Evolutionary conservation across 2,329 filamentous ascomycete species (phyloP), one percentile per base, ranked within the genome.

Genomic region (Colletotrichum australisinense): DNA sequence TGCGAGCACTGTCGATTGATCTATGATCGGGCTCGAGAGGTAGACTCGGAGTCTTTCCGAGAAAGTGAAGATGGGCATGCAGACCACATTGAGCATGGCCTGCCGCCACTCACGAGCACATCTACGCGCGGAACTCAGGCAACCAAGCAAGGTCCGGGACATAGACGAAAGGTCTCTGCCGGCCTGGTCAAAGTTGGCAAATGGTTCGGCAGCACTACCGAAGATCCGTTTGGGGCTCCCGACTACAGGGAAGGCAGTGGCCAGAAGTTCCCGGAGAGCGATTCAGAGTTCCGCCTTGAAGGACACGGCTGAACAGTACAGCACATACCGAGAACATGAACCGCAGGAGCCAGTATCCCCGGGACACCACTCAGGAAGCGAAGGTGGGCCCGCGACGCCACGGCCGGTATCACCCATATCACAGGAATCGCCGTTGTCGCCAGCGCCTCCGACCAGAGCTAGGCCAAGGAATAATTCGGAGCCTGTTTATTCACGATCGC

Each of bases 241-340:
- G 84, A 84, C 1, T 90, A 90, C 75, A 84, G 83, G 56, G 79
- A 78, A 84, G 86, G 11, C 82, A 84, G n/a, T 92, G 86, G 60
- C 90, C 90, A 0, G 84, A 87, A 67, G 82, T 90, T 0, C 90
- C 90, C 0, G 90, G 88, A 2, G 89, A 92, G 75, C 76, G 74
- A 1, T 73, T 80, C 2, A 84, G 87, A 90, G 90, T 59, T 49
- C 42, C 6, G 19, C 16, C 19, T 9, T 49, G 42, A 49, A 19
- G 11, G 42, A 49, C 1, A 84, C 86, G 30, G 82, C 80, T 58
- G 79, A 83, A 35, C 76, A 78, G 5, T 90, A 86, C 69, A 85
- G 84, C 52, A 78, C 74, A 4, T 76, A 69, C 11, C 78, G 78
- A 19, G 80, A 83, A 28, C 78, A 75, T 7, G 79, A 81, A 11